phyloP scores from a whole-genome alignment of 2,329 filamentous ascomycete genomes.

The Pyrenophora seminiperda region DNA sequence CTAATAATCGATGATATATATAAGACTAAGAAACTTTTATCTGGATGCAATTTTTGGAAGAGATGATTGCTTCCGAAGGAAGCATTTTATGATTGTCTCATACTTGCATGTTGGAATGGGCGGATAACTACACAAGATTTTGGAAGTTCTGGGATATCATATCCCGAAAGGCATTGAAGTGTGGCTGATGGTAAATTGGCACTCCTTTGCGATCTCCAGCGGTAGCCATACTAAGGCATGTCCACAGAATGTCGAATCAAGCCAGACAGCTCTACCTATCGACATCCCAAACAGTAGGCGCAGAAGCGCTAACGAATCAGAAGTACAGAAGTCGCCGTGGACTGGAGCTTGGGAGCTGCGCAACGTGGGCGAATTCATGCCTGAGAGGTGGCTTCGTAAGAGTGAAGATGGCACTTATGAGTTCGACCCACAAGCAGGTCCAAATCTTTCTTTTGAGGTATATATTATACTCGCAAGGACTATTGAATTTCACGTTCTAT shows the following conservation, averaged over 20 bases:
- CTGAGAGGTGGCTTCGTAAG: background rate
- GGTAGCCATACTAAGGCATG: background rate
- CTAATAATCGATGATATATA: background rate
- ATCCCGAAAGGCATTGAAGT: background rate
- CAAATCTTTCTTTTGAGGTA: background rate
- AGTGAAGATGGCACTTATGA: background rate
- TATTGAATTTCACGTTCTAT: too few relatives aligned
- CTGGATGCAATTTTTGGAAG: background rate
- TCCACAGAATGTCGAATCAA: background rate
- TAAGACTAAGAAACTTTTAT: background rate
- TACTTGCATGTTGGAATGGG: background rate
- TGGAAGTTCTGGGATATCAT: background rate
- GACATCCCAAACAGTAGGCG: background rate
- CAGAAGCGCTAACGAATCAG: background rate
- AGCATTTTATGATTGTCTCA: background rate
- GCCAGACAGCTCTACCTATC: background rate
- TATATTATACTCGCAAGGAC: too few relatives aligned
- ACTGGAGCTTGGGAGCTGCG: background rate
- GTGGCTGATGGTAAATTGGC: background rate
- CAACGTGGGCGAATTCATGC: background rate
- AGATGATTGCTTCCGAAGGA: too few relatives aligned
- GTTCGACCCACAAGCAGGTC: conserved; percentile 1
- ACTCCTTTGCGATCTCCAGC: too few relatives aligned
- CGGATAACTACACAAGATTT: background rate
- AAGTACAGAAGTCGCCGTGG: background rate